Evolutionary conservation across 371 early-diverging fungal species (phyloP).

Genomic region (Mortierella sp.): DNA sequence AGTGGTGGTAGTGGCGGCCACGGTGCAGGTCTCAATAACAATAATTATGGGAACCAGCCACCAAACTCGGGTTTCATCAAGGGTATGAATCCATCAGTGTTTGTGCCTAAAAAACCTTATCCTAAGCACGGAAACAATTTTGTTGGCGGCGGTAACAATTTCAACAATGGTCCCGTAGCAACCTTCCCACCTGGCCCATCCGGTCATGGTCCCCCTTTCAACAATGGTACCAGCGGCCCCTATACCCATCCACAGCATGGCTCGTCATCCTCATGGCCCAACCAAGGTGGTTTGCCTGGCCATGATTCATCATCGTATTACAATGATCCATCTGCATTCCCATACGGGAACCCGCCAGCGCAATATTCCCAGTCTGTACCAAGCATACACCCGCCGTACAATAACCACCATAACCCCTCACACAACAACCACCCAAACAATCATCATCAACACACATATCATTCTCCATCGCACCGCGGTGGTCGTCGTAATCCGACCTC

Average conservation of each 20-base stretch:
- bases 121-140: constrained; percentile 37
- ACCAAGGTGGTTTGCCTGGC: constrained; percentile 17
- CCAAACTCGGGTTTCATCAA: constrained; percentile 28
- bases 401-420: constrained; percentile 4
- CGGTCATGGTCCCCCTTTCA: constrained; percentile 6
- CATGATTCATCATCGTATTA: constrained; percentile 27
- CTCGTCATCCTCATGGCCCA: constrained; percentile 25
- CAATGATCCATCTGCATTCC: constrained; percentile 15
- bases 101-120: constrained; percentile 29
- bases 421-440: constrained; percentile 14
- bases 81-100: constrained; percentile 29
- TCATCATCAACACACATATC: constrained; percentile 16
- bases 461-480: constrained; percentile 25
- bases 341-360: constrained; percentile 8
- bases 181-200: constrained; percentile 20
- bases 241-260: constrained; percentile 40
- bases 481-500: constrained; percentile 35
- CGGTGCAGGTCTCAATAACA: constrained; percentile 30
- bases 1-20: constrained; percentile 17
- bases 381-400: constrained; percentile 6
- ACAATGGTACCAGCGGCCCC: constrained; percentile 16
- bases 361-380: constrained; percentile 19
- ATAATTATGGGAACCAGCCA: constrained; percentile 21
- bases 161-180: constrained; percentile 15
- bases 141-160: constrained; percentile 9